Evolutionary conservation across 2,329 filamentous ascomycete species (phyloP), one percentile per base, ranked within the genome.

Genomic region (Macrophomina phaseolina): DNA sequence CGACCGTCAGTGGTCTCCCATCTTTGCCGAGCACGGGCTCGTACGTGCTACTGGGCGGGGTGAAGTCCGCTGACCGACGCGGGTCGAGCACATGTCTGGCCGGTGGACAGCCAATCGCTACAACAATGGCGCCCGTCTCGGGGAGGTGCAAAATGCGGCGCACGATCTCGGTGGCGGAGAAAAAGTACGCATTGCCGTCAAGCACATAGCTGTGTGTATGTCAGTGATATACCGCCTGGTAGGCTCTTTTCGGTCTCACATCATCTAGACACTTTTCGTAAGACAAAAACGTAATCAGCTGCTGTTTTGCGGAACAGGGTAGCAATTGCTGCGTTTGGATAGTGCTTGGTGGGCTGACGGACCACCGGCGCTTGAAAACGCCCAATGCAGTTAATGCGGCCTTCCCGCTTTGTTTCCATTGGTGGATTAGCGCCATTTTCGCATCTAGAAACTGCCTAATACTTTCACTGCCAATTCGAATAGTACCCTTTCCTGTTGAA

Each of bases 171-270:
- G 62, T 40, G 48, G 62, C 45, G n/a, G 62, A 52, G 45, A 51
- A 28, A 28, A 30, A 46, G 16, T 52, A 51, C 28, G 62, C 62
- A 14, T 64, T 64, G 34, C 62, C 62, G 34, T 64, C 62, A 23
- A 64, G 28, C 5, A 64, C 23, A 32, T 53, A 64, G n/a, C 62
- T 55, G 5, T 49, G 34, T 23, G 11, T 28, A 38, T 7, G 53
- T 53, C 14, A 18, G 45, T n/a, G 11, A 14, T 55, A 38, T 8
- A n/a, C 16, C 8, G 4, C 16, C 45, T 14, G n/a, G n/a, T 11
- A 18, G 14, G 11, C 16, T 16, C n/a, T 14, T 1, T 7, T 5
- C 6, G 7, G 2, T 9, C 46, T 49, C 23, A 49, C 46, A 49
- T 23, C n/a, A 18, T 11, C 36, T 38, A 8, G 36, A 38, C 36